Base-by-base conservation (phyloP, 163 green algal species). In the Botryococcus braunii region DNA sequence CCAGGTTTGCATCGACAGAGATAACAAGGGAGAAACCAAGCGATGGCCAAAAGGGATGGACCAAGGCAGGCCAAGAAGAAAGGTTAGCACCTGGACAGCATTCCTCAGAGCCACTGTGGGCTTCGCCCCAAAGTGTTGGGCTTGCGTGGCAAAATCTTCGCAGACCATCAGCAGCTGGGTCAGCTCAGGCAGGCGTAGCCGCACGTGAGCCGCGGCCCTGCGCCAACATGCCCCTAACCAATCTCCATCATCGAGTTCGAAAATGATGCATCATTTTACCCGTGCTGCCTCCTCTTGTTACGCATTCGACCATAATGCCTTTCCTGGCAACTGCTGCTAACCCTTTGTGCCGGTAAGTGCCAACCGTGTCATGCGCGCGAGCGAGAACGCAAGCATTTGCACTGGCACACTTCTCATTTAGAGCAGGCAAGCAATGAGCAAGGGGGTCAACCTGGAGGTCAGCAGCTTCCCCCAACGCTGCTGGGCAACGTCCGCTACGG, bases 381-480 rank as follows among this genome's bases (percentile, higher is more conserved):
- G n/a, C n/a, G n/a, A n/a, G n/a, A n/a, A n/a, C n/a, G n/a, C n/a
- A n/a, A n/a, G n/a, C n/a, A n/a, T n/a, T n/a, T n/a, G n/a, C n/a
- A n/a, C n/a, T n/a, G n/a, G n/a, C n/a, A n/a, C n/a, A n/a, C n/a
- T n/a, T n/a, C n/a, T n/a, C n/a, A n/a, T n/a, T n/a, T n/a, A n/a
- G n/a, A n/a, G n/a, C n/a, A n/a, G n/a, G n/a, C n/a, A n/a, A n/a
- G n/a, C n/a, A n/a, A n/a, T n/a, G n/a, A n/a, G n/a, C n/a, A n/a
- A n/a, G n/a, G n/a, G n/a, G n/a, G n/a, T n/a, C n/a, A 9, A 69
- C 69, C 69, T 66, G 5, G 70, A 62, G 27, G 11, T 47, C n/a
- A 82, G 69, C 60, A 82, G 69, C 62, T 77, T 79, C 34, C 57
- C 62, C 60, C 50, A 77, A 5, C 76, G 69, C 5, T 56, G 65